Evolutionary conservation across 2,329 filamentous ascomycete species (phyloP).

Genomic region (Ascochyta pisi): DNA sequence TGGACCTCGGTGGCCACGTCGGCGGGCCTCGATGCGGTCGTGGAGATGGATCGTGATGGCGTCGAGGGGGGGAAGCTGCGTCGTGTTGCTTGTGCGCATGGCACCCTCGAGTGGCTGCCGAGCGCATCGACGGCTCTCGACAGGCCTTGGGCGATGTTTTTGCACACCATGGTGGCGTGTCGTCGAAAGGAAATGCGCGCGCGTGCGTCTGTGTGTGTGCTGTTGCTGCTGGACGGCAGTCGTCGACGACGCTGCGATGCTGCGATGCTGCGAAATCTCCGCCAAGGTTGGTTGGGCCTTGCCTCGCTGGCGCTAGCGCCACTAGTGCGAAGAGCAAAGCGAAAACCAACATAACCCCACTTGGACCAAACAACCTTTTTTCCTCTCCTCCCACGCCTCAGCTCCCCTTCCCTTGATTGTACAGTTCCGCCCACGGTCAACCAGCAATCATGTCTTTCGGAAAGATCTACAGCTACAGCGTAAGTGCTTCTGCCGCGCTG

Average conservation of each 20-base stretch:
- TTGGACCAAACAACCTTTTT: conserved; percentile 37
- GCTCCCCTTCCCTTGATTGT: conserved; percentile 41
- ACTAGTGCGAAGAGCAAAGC: conserved; percentile 27
- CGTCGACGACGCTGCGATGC: background rate
- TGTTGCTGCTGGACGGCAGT: background rate
- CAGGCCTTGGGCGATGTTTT: conserved; percentile 40
- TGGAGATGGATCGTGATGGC: conserved; percentile 43
- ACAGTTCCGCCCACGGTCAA: conserved; percentile 29
- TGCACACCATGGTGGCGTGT: conserved; percentile 37
- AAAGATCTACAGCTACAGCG: conserved; percentile 90
- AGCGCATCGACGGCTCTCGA: conserved; percentile 37
- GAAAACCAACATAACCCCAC: conserved; percentile 34
- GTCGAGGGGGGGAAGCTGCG: conserved; percentile 21
- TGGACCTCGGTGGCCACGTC: conserved; percentile 31
- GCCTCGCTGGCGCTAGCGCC: background rate
- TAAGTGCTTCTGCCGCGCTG: conserved; percentile 21
- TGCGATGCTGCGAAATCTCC: conserved; percentile 6
- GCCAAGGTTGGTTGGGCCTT: conserved; percentile 5
- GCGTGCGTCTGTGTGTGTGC: conserved; percentile 6
- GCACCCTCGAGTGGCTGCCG: conserved; percentile 26
- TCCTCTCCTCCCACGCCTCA: conserved; percentile 29
- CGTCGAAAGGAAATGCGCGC: conserved; percentile 12
- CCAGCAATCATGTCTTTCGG: conserved; percentile 86
- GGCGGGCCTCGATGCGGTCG: conserved; percentile 33
- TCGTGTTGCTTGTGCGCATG: conserved; percentile 32